phyloP scores from a whole-genome alignment of 176 grass and related monocot species.

The Puya raimondii region DNA sequence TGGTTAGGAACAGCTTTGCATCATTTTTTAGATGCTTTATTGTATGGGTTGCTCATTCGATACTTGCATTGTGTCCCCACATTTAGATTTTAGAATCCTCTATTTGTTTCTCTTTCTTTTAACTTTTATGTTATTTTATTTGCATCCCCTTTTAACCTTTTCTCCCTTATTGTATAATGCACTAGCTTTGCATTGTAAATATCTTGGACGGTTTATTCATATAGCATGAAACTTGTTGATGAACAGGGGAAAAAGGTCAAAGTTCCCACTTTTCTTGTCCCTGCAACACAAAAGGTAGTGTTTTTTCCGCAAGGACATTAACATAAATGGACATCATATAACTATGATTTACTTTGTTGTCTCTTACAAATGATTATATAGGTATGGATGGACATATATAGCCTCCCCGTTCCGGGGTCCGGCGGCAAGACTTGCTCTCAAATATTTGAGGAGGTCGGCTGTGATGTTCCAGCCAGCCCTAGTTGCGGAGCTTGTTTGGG shows the following conservation, averaged over 20 bases:
- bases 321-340: neutral
- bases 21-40: too few species aligned
- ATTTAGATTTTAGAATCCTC: too few species aligned
- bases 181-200: neutral
- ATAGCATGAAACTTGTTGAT: conserved; percentile 15
- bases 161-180: too few species aligned
- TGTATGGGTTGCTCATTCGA: too few species aligned
- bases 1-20: too few species aligned
- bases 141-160: neutral
- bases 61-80: too few species aligned
- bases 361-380: conserved; percentile 23
- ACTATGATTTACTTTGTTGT: conserved; percentile 12
- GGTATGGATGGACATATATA: conserved; percentile 94
- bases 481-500: conserved; percentile 85
- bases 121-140: neutral
- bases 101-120: too few species aligned
- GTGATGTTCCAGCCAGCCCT: conserved; percentile 82
- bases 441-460: conserved; percentile 96
- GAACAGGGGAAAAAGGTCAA: conserved; percentile 80
- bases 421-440: conserved; percentile 84
- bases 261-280: conserved; percentile 92
- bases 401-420: conserved; percentile 58
- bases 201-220: neutral
- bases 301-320: neutral
- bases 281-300: conserved; percentile 91